Evolutionary conservation across 1,139 yeast species (phyloP).

Genomic region (Geotrichum bryndzae): DNA sequence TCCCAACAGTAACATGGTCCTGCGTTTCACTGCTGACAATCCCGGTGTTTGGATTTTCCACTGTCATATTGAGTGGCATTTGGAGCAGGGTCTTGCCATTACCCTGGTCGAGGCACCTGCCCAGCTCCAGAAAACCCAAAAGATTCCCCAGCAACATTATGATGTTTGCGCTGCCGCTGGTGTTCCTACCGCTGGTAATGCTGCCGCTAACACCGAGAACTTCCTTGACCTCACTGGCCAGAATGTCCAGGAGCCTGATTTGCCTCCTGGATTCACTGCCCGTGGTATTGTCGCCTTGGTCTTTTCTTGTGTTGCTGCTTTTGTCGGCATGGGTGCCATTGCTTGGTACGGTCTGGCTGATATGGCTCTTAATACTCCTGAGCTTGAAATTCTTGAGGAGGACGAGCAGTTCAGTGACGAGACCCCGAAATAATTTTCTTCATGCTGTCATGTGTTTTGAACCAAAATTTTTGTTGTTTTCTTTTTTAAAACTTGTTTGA

Average conservation of each 20-base stretch:
- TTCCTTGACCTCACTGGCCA: conserved; percentile 66
- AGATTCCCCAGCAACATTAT: conserved; percentile 52
- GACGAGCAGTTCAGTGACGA: background rate
- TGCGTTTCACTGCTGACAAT: conserved; percentile 69
- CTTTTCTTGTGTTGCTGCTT: conserved; percentile 71
- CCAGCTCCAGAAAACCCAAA: conserved; percentile 45
- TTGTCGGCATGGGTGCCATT: conserved; percentile 71
- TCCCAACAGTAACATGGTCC: conserved; percentile 59
- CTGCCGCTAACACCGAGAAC: conserved; percentile 68
- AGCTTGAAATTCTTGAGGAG: conserved; percentile 2
- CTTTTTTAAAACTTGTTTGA: background rate
- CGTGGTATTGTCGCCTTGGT: conserved; percentile 85
- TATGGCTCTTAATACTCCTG: background rate
- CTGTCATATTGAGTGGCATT: conserved; percentile 93
- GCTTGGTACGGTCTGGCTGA: conserved; percentile 80
- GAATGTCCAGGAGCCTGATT: conserved; percentile 53
- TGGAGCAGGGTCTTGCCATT: conserved; percentile 77
- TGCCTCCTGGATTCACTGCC: conserved; percentile 85
- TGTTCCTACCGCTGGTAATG: conserved; percentile 61
- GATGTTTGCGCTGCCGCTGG: conserved; percentile 53
- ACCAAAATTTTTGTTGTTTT: background rate
- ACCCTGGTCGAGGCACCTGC: conserved; percentile 71
- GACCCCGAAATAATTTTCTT: background rate
- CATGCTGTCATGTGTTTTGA: background rate
- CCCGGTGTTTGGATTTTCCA: conserved; percentile 95